phyloP scores from a whole-genome alignment of 805 yeast genomes.

The Candida loeiensis region DNA sequence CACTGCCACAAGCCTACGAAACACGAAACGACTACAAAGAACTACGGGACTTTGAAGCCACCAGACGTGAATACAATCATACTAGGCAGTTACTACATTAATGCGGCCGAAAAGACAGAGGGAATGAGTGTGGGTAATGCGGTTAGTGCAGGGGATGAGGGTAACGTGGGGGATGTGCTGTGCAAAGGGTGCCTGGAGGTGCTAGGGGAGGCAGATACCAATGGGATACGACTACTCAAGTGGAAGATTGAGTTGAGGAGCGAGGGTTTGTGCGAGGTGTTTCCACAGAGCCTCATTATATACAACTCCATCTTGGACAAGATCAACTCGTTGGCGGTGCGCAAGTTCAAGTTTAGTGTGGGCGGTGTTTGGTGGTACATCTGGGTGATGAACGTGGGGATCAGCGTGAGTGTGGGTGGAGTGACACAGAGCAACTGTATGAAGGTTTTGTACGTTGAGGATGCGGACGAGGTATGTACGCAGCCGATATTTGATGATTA shows the following conservation, averaged over 20 bases:
- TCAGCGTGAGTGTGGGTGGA: constrained; percentile 23
- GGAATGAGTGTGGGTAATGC: constrained; percentile 7
- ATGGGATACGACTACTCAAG: constrained; percentile 9
- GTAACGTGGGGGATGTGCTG: not conserved
- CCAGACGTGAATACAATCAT: constrained; percentile 33
- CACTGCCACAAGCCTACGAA: constrained; percentile 84
- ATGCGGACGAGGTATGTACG: constrained; percentile 9
- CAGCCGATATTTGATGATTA: constrained; percentile 16
- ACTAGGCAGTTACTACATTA: constrained; percentile 57
- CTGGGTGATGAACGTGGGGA: constrained; percentile 38
- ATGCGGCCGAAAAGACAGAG: constrained; percentile 25
- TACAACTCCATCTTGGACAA: constrained; percentile 31
- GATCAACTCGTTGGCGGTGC: constrained; percentile 35
- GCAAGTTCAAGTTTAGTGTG: constrained; percentile 25
- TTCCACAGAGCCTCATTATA: constrained; percentile 17
- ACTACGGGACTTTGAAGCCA: constrained; percentile 46
- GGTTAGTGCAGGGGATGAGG: not conserved
- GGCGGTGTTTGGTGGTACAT: constrained; percentile 17
- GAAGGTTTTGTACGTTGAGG: constrained; percentile 26
- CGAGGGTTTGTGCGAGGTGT: constrained; percentile 12
- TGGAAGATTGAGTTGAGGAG: constrained; percentile 11
- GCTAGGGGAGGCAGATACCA: constrained; percentile 38
- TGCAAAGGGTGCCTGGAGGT: constrained; percentile 25
- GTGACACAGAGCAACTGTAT: constrained; percentile 19
- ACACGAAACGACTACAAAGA: constrained; percentile 14